Base-by-base conservation (phyloP, 345 rosid species). In the Theobroma cacao region DNA sequence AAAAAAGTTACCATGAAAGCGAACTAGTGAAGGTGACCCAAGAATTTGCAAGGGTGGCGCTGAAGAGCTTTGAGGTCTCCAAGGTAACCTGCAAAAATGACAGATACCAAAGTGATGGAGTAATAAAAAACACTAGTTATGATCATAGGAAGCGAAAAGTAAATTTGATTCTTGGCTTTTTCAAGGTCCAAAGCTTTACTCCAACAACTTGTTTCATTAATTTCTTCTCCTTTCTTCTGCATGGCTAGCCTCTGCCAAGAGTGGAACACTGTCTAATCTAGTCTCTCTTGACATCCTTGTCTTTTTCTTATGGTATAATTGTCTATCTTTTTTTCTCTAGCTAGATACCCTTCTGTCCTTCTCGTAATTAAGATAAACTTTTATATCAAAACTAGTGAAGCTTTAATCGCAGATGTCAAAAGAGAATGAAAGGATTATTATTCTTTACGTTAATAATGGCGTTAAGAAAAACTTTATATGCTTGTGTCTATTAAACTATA, bases 31-130 rank as follows among this genome's bases (percentile, higher is more conserved):
- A 86, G 41, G 72, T 74, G 77, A 85, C 86, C 93, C 91, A 89
- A 6, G 90, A 86, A 75, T 86, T 88, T 69, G 85, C 91, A 14
- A 90, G 91, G 40, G 93, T 85, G 77, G 93, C 85, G 15, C 88
- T 90, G 33, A 90, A 90, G 3, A 89, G 93, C 33, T 86, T n/a
- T 72, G 34, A 80, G 85, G 28, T 84, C 38, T 9, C 90, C 89
- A 20, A 26, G 74, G 38, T 26, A 24, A 28, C 72, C 53, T 1
- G 72, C 72, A 43, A 67, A 67, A 53, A 67, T 67, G 53, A 67
- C 72, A 26, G 72, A 45, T 3, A 45, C 58, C n/a, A 47, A 48
- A 69, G 74, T 69, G 18, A 69, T 69, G 56, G 74, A 47, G 60
- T 13, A 71, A 30, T 69, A 69, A 58, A 5, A 45, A 45, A 69